phyloP scores from a whole-genome alignment of 2,329 filamentous ascomycete genomes.

The Geosmithia putterillii region DNA sequence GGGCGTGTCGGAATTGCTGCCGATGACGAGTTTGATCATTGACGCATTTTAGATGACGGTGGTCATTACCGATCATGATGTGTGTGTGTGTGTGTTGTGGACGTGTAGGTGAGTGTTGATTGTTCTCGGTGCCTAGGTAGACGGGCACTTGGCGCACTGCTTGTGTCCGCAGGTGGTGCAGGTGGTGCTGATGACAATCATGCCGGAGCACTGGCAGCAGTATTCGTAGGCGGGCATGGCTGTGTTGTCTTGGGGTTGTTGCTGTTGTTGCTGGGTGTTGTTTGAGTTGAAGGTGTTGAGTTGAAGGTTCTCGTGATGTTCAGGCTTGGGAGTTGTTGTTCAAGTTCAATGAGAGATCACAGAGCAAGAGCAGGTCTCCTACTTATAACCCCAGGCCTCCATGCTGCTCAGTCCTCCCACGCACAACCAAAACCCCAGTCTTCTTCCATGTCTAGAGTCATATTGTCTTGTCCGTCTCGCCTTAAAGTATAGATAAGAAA shows the following conservation, averaged over 20 bases:
- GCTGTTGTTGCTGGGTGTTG: not conserved
- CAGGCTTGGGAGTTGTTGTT: not conserved
- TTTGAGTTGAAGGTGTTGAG: slow-evolving; percentile 1
- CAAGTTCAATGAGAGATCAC: too few relatives aligned
- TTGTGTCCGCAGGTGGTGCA: slow-evolving; percentile 37
- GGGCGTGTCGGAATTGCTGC: too few relatives aligned
- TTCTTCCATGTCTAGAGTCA: too few relatives aligned
- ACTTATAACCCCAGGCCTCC: too few relatives aligned
- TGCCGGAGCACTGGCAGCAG: slow-evolving; percentile 42
- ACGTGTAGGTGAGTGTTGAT: not conserved
- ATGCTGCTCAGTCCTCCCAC: too few relatives aligned
- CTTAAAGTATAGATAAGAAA: too few relatives aligned
- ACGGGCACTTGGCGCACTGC: slow-evolving; percentile 34
- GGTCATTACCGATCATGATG: not conserved
- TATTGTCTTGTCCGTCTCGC: too few relatives aligned
- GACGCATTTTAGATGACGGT: not conserved
- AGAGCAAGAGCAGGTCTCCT: too few relatives aligned
- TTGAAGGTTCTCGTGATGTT: not conserved
- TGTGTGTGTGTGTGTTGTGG: not conserved
- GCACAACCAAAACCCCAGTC: too few relatives aligned
- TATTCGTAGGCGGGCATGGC: slow-evolving; percentile 33
- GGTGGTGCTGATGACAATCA: slow-evolving; percentile 44
- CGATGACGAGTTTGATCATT: too few relatives aligned
- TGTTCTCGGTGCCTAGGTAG: slow-evolving; percentile 11
- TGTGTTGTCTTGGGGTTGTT: slow-evolving; percentile 4